Base-by-base conservation (phyloP, 306 rosid genomes). In the Cicer judaicum region DNA sequence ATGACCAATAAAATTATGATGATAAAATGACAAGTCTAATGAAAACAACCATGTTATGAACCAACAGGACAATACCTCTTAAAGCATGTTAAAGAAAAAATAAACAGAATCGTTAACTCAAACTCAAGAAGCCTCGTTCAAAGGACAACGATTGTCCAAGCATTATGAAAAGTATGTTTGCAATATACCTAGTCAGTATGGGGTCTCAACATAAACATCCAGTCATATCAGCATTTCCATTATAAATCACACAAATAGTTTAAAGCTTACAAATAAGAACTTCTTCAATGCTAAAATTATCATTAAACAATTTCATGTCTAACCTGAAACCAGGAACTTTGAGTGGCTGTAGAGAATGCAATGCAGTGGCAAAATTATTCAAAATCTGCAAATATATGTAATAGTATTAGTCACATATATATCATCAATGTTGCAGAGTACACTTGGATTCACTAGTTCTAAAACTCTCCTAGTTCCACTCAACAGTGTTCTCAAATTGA, bases 281-380 rank as follows among this genome's bases (percentile, higher is more conserved):
- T 36, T 39, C 24, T 36, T 39, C 76, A 79, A 15, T 1, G 65
- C 10, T 29, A 60, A 41, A 78, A 46, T 54, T 59, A 53, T 41
- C 5, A 6, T 9, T 15, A 70, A 36, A 36, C 47, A 80, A 13
- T 40, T 42, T 5, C 21, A 21, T 16, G 73, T 76, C 73, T 57
- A 70, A 95, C 98, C 99, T 95, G 97, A 95, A 95, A 49, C 88
- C 86, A 73, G 98, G 97, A 83, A 95, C 90, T 78, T 90, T 89
- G 74, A 92, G 96, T 64, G 98, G 99, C 81, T 95, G 99, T 83
- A 95, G 81, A 59, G 90, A 89, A 88, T 95, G 97, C 81, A 90
- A 95, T 77, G 98, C 91, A 79, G 86, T 90, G 67, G 98, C 97
- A 73, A 90, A 92, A 24, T 82, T 78, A 53, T 89, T 84, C 88